Conservation (phyloP, 208 protist species). For the Endotrypanum monterogeii region DNA sequence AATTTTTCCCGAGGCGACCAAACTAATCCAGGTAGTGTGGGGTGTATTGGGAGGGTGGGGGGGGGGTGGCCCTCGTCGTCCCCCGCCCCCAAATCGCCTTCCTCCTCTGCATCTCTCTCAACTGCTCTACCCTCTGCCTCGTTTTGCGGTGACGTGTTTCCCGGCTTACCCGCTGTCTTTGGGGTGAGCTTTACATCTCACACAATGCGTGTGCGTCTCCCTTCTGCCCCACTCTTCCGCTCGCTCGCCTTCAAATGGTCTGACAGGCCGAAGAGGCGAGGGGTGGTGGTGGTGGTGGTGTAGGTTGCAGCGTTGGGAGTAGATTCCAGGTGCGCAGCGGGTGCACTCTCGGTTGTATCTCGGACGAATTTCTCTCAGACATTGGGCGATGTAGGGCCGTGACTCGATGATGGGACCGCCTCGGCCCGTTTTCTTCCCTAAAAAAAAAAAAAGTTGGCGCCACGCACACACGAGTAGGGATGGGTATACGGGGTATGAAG, state of each 20-base stretch:
- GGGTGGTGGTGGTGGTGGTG: neutral
- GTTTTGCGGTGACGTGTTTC: neutral
- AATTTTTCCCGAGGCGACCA: too few species aligned
- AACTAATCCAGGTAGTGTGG: neutral
- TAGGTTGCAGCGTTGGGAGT: neutral
- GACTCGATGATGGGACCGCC: neutral
- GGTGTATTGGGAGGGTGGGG: too few species aligned
- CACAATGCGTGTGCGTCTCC: too few species aligned
- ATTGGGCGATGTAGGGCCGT: neutral
- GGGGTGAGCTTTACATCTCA: too few species aligned
- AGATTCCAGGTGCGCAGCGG: neutral
- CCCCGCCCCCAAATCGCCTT: too few species aligned
- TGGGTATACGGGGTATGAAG: too few species aligned
- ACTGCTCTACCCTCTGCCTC: neutral
- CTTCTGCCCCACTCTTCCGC: too few species aligned
- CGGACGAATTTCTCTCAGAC: neutral
- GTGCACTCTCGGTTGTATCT: neutral
- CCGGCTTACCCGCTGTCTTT: neutral
- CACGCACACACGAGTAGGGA: too few species aligned
- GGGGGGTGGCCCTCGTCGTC: too few species aligned
- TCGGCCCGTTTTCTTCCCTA: neutral
- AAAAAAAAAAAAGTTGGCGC: too few species aligned
- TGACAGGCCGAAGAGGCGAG: too few species aligned
- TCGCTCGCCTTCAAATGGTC: too few species aligned
- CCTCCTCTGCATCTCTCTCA: neutral